phyloP scores from a whole-genome alignment of 331 rosid species.

The Rhamnella rubrinervis region DNA sequence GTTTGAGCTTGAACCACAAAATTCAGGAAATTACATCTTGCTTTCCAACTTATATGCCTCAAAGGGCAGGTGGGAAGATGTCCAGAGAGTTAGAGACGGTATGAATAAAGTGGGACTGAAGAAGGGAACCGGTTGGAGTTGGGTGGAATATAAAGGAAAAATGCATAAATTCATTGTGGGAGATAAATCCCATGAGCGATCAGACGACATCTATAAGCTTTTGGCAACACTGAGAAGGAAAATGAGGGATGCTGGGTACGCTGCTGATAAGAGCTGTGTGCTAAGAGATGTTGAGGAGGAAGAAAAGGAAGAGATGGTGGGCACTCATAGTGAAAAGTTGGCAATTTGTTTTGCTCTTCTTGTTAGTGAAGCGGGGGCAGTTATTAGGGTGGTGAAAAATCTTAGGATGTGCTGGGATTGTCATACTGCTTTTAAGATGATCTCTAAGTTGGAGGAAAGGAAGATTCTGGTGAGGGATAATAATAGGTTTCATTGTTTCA shows the following conservation, averaged over 20 bases:
- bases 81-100: slow-evolving; percentile 44
- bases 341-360: slow-evolving; percentile 51
- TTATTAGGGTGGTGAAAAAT: slow-evolving; percentile 42
- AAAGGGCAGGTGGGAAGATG: slow-evolving; percentile 67
- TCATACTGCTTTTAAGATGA: slow-evolving; percentile 42
- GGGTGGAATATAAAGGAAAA: slow-evolving; percentile 48
- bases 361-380: slow-evolving; percentile 31
- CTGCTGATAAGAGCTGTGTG: slow-evolving; percentile 42
- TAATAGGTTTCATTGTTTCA: slow-evolving; percentile 48
- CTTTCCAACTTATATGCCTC: slow-evolving; percentile 67
- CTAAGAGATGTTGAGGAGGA: slow-evolving; percentile 53
- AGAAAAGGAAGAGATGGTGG: slow-evolving; percentile 52
- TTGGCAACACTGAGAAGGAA: slow-evolving; percentile 33
- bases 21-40: slow-evolving; percentile 57
- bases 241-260: slow-evolving; percentile 40
- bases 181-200: slow-evolving; percentile 37
- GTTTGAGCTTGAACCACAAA: slow-evolving; percentile 56
- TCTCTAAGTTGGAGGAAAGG: slow-evolving; percentile 40
- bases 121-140: slow-evolving; percentile 54
- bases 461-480: slow-evolving; percentile 48
- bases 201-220: slow-evolving; percentile 37
- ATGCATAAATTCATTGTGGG: slow-evolving; percentile 45
- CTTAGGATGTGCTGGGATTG: slow-evolving; percentile 46
- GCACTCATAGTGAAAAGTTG: slow-evolving; percentile 50
- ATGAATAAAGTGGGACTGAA: slow-evolving; percentile 49